These are phyloP conservation scores for Ophiosphaerella herpotricha DNA, from an alignment of 2,329 filamentous ascomycete species.

Conservation along the genomic window DNA sequence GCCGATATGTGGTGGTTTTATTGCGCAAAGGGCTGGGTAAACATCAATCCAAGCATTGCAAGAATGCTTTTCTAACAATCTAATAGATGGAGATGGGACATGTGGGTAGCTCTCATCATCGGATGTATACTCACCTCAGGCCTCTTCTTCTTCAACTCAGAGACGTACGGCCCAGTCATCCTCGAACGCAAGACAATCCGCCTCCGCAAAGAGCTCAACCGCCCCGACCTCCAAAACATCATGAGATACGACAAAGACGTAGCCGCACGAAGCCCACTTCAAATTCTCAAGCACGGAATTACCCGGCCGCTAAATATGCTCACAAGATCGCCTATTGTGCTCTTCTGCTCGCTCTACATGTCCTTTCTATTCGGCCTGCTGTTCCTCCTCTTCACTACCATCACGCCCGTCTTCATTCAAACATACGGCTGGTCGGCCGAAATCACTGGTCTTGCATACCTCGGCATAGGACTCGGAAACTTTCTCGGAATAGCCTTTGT, in stretches of 20 bases:
- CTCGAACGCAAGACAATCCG: constrained; percentile 63
- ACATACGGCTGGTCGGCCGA: constrained; percentile 40
- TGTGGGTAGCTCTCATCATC: constrained; percentile 42
- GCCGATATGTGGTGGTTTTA: constrained; percentile 44
- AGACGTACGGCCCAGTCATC: constrained; percentile 55
- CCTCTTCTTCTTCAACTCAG: constrained; percentile 48
- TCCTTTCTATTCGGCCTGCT: constrained; percentile 43
- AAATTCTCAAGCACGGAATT: constrained; percentile 41
- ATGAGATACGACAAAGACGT: constrained; percentile 39
- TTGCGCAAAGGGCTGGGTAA: constrained; percentile 35
- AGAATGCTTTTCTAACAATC: too few relatives aligned
- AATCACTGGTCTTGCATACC: constrained; percentile 40
- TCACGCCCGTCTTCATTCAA: constrained; percentile 39
- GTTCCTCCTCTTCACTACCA: constrained; percentile 45
- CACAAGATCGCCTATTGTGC: constrained; percentile 37
- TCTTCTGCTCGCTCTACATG: constrained; percentile 40
- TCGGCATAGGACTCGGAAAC: constrained; percentile 42
- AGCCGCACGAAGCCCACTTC: constrained; percentile 11
- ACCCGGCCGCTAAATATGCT: constrained; percentile 42
- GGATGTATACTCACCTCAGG: constrained; percentile 27
- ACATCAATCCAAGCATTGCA: too few relatives aligned
- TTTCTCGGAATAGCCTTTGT: constrained; percentile 41
- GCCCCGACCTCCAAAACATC: constrained; percentile 53
- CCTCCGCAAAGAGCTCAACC: constrained; percentile 48
- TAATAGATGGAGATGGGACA: constrained; percentile 38